Evolutionary conservation across 179 eudicot genomes (phyloP).

Genomic region (Nepenthes alata): DNA sequence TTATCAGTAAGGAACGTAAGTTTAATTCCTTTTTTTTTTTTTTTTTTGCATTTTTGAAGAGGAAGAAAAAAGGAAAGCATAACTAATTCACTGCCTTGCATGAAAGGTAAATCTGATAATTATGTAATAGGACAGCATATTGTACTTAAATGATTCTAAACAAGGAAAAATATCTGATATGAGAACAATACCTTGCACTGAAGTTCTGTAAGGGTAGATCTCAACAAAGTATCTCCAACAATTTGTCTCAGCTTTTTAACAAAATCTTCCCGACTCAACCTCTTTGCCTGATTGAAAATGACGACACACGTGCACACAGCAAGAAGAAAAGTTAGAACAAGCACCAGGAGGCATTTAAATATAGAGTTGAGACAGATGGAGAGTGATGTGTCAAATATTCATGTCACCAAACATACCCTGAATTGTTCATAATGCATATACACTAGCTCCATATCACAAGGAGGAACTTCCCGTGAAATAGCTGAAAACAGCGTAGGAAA

Average conservation of each 20-base stretch:
- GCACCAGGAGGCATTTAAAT: background rate
- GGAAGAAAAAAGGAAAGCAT: too few relatives aligned
- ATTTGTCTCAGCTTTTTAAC: slow-evolving; percentile 34
- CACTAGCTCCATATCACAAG: slow-evolving; percentile 41
- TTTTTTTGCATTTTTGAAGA: too few relatives aligned
- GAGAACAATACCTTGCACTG: slow-evolving; percentile 25
- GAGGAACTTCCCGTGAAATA: slow-evolving; percentile 40
- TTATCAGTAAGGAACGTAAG: too few relatives aligned
- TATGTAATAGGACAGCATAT: too few relatives aligned
- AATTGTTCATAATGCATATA: slow-evolving; percentile 33
- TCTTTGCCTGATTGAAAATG: slow-evolving; percentile 23
- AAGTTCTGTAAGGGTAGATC: slow-evolving; percentile 34
- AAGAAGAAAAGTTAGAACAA: background rate
- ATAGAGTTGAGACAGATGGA: background rate
- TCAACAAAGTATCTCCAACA: slow-evolving; percentile 40
- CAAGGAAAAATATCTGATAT: background rate
- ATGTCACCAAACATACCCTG: slow-evolving; percentile 30
- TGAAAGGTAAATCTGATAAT: too few relatives aligned
- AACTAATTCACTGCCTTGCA: too few relatives aligned
- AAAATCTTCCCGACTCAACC: slow-evolving; percentile 31
- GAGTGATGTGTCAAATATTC: too few relatives aligned
- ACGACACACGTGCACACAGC: background rate
- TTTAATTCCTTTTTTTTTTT: too few relatives aligned
- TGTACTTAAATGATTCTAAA: background rate
- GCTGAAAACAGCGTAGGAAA: slow-evolving; percentile 61